Conservation (phyloP, 2,329 filamentous ascomycete genomes). For the Parascedosporium putredinis region DNA sequence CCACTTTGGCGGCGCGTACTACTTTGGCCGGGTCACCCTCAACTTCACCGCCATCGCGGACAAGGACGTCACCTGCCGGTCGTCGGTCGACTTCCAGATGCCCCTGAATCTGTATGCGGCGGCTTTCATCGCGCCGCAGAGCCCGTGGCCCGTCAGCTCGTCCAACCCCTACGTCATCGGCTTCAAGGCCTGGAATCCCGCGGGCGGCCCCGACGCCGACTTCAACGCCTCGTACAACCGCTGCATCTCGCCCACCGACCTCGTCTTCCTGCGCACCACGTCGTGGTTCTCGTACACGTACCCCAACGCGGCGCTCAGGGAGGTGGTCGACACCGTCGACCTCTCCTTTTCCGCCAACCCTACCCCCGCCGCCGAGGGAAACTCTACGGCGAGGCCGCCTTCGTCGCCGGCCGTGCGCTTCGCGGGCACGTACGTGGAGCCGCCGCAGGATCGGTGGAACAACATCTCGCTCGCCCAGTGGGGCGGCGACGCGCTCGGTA, state of each 20-base stretch:
- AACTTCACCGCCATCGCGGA: neutral
- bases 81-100: neutral
- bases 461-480: slow-evolving; percentile 2
- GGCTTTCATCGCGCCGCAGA: neutral
- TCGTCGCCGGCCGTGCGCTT: neutral
- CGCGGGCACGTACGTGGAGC: neutral
- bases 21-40: neutral
- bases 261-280: neutral
- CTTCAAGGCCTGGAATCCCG: neutral
- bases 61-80: neutral
- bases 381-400: too few relatives aligned
- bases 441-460: neutral
- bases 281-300: neutral
- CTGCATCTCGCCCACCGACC: neutral
- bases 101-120: neutral
- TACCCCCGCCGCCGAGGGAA: too few relatives aligned
- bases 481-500: neutral
- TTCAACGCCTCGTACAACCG: neutral
- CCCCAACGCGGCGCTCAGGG: neutral
- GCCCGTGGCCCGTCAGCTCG: neutral
- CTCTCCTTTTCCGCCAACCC: neutral
- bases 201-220: neutral
- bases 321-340: neutral
- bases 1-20: neutral
- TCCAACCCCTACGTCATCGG: neutral